A percentile compares a stretch with the other conserved stretches of the same genome.
Conservation (phyloP, 2,329 filamentous ascomycete species). For the Pezicula radicicola region DNA sequence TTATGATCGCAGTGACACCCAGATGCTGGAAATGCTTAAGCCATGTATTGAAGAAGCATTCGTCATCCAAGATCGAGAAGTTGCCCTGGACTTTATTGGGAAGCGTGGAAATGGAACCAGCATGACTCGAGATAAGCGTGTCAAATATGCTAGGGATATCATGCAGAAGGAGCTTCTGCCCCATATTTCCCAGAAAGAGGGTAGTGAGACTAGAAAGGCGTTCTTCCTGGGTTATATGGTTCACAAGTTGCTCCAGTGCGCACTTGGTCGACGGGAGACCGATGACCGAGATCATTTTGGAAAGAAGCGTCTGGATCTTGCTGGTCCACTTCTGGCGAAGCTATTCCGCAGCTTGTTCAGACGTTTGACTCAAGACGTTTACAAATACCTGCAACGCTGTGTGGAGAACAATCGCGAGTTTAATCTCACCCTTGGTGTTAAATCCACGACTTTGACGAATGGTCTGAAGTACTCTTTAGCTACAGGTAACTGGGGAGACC, state of each 20-base stretch:
- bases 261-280: slow-evolving; percentile 86
- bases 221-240: slow-evolving; percentile 99
- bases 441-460: slow-evolving; percentile 86
- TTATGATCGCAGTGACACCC: slow-evolving; percentile 90
- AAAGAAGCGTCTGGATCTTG: slow-evolving; percentile 95
- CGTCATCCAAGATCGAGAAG: slow-evolving; percentile 91
- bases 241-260: slow-evolving; percentile 89
- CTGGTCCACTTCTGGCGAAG: slow-evolving; percentile 91
- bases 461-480: slow-evolving; percentile 95
- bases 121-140: slow-evolving; percentile 79
- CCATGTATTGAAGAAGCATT: slow-evolving; percentile 97
- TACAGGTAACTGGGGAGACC: slow-evolving; percentile 98
- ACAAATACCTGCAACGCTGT: slow-evolving; percentile 86
- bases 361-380: slow-evolving; percentile 86
- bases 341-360: slow-evolving; percentile 91
- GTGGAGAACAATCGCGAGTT: slow-evolving; percentile 89
- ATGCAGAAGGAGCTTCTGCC: slow-evolving; percentile 96
- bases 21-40: slow-evolving; percentile 96
- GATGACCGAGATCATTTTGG: slow-evolving; percentile 99
- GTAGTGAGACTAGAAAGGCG: slow-evolving; percentile 92
- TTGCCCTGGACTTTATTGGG: slow-evolving; percentile 92
- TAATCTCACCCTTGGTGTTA: slow-evolving; percentile 86
- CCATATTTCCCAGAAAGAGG: slow-evolving; percentile 93
- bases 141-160: slow-evolving; percentile 89
- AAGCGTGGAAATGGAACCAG: slow-evolving; percentile 79